phyloP scores from a whole-genome alignment of 2,329 filamentous ascomycete species.

The Sporothrix dimorphospora region DNA sequence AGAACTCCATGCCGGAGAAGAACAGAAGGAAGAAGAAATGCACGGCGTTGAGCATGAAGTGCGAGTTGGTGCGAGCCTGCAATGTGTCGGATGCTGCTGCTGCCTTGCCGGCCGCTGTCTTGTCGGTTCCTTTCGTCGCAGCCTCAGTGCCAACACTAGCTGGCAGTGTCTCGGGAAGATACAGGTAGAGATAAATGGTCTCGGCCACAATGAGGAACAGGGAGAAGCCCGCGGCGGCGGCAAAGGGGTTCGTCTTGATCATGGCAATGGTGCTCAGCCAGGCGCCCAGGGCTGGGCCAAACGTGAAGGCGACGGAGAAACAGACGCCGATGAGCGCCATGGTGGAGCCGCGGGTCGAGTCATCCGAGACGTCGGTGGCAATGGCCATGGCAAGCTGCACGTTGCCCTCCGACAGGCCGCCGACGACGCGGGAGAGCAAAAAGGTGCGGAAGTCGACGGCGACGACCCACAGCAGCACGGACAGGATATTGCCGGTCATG shows the following conservation, averaged over 20 bases:
- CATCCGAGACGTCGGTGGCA: conserved; percentile 92
- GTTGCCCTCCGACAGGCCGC: conserved; percentile 93
- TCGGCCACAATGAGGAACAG: conserved; percentile 82
- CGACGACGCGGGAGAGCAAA: conserved; percentile 87
- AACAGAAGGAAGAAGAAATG: conserved; percentile 94
- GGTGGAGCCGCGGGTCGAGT: conserved; percentile 79
- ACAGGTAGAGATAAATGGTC: conserved; percentile 82
- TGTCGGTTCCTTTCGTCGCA: conserved; percentile 78
- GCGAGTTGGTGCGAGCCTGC: conserved; percentile 74
- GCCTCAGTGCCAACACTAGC: conserved; percentile 47
- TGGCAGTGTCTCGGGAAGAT: conserved; percentile 84
- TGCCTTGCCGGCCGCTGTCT: conserved; percentile 27
- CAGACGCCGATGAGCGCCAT: conserved; percentile 97
- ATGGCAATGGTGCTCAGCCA: conserved; percentile 76
- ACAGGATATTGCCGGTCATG: conserved; percentile 91
- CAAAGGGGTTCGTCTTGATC: conserved; percentile 89
- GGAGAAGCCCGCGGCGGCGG: conserved; percentile 86
- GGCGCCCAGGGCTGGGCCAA: conserved; percentile 89
- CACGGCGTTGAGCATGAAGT: conserved; percentile 76
- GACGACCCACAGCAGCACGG: conserved; percentile 90
- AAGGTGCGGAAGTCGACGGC: conserved; percentile 96
- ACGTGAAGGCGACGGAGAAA: conserved; percentile 96
- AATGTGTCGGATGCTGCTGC: conserved; percentile 24
- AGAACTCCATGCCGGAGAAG: conserved; percentile 98
- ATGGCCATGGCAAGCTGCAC: conserved; percentile 96